Evolutionary conservation across 306 rosid genomes (phyloP).

Genomic region (Vicia villosa): DNA sequence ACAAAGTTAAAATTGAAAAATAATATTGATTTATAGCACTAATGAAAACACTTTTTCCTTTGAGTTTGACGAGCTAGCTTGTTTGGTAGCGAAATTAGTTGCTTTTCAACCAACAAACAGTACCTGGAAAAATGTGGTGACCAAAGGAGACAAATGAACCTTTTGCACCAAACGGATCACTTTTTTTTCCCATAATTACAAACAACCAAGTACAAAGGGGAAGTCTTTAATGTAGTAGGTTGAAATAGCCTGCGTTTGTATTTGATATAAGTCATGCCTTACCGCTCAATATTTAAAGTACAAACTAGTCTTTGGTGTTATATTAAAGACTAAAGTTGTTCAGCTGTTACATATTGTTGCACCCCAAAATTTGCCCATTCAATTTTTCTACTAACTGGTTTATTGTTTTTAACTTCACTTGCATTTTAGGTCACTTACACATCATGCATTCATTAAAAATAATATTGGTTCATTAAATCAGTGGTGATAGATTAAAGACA

Average conservation of each 20-base stretch:
- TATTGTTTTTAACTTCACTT: no score
- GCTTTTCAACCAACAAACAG: constrained; percentile 39
- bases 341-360: no score
- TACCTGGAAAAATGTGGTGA: neutral
- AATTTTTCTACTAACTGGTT: no score
- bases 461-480: no score
- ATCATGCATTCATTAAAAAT: no score
- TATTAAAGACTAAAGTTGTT: no score
- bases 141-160: constrained; percentile 23
- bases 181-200: constrained; percentile 22
- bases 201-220: constrained; percentile 20
- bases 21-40: neutral
- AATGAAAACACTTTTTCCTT: neutral
- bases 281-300: neutral
- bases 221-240: no score
- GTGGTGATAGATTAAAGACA: no score
- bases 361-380: no score
- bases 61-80: no score
- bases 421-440: no score
- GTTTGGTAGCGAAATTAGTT: neutral
- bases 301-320: neutral
- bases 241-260: neutral
- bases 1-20: neutral
- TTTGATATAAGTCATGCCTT: neutral
- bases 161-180: constrained; percentile 8